phyloP scores from a whole-genome alignment of 768 basidiomycete genomes.

The Russula dissimulans region DNA sequence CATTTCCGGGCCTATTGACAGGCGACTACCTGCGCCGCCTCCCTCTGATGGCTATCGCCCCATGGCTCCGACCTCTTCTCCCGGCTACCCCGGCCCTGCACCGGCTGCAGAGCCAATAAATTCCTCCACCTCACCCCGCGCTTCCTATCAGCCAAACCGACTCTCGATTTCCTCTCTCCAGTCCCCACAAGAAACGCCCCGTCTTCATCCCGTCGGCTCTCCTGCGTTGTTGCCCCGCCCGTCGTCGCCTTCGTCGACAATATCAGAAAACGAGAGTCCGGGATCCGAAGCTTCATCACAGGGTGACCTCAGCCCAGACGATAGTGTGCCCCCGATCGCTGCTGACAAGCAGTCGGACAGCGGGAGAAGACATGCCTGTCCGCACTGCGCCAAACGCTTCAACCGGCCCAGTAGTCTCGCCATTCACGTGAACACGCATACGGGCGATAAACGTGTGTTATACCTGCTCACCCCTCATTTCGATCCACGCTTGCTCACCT shows the following conservation, averaged over 20 bases:
- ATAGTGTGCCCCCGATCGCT: neutral
- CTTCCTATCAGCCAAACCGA: neutral
- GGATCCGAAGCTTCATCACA: slow-evolving; percentile 9
- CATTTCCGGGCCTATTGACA: slow-evolving; percentile 3
- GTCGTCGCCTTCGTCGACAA: slow-evolving; percentile 15
- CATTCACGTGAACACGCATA: slow-evolving; percentile 61
- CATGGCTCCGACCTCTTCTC: neutral
- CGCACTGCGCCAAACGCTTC: slow-evolving; percentile 52
- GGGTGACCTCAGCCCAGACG: slow-evolving; percentile 11
- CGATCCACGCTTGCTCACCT: neutral
- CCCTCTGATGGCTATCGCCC: slow-evolving; percentile 9
- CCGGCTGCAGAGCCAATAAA: neutral
- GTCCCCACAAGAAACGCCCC: slow-evolving; percentile 4
- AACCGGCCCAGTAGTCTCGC: slow-evolving; percentile 59
- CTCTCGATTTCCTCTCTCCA: slow-evolving; percentile 5
- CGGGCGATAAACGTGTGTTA: slow-evolving; percentile 54
- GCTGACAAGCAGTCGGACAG: slow-evolving; percentile 17
- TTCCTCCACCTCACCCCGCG: neutral
- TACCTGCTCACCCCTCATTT: neutral
- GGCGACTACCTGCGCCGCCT: neutral
- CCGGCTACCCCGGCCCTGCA: neutral
- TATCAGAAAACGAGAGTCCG: slow-evolving; percentile 16
- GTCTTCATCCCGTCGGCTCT: slow-evolving; percentile 7
- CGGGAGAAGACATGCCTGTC: slow-evolving; percentile 28
- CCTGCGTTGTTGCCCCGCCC: neutral